phyloP scores from a whole-genome alignment of 2,329 filamentous ascomycete genomes.

The Ophiocordyceps camponoti-floridani region DNA sequence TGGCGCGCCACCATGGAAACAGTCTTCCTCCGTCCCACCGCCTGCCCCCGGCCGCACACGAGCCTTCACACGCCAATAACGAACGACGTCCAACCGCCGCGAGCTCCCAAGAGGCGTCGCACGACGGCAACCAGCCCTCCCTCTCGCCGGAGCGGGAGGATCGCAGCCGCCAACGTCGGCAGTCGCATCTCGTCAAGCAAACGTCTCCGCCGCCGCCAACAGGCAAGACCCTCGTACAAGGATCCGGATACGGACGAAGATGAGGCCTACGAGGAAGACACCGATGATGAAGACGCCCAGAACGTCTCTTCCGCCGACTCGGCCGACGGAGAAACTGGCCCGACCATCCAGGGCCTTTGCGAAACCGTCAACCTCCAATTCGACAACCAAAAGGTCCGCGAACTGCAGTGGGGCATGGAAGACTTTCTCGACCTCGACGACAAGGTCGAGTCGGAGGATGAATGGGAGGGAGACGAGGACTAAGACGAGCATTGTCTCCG shows the following conservation, averaged over 20 bases:
- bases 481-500: slow-evolving; percentile 18
- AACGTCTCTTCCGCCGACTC: background rate
- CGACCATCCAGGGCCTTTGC: slow-evolving; percentile 49
- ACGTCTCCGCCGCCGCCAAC: slow-evolving; percentile 4
- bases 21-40: slow-evolving; percentile 39
- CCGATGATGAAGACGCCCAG: slow-evolving; percentile 3
- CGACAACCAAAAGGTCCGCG: slow-evolving; percentile 57
- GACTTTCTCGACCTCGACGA: slow-evolving; percentile 46
- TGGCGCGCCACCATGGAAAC: slow-evolving; percentile 57
- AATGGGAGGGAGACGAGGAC: slow-evolving; percentile 39
- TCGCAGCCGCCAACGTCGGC: slow-evolving; percentile 11
- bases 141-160: slow-evolving; percentile 19
- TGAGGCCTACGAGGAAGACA: slow-evolving; percentile 14
- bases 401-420: slow-evolving; percentile 49
- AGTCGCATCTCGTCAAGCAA: slow-evolving; percentile 7
- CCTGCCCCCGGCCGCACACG: slow-evolving; percentile 17
- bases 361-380: slow-evolving; percentile 52
- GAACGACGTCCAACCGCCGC: slow-evolving; percentile 1
- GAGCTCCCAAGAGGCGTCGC: slow-evolving; percentile 1
- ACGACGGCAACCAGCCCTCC: slow-evolving; percentile 7
- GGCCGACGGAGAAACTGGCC: background rate
- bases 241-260: slow-evolving; percentile 27
- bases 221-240: slow-evolving; percentile 16
- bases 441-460: slow-evolving; percentile 35
- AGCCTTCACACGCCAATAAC: slow-evolving; percentile 7